Evolutionary conservation across 164 flowering plant species (phyloP).

Genomic region (Saururus chinensis): DNA sequence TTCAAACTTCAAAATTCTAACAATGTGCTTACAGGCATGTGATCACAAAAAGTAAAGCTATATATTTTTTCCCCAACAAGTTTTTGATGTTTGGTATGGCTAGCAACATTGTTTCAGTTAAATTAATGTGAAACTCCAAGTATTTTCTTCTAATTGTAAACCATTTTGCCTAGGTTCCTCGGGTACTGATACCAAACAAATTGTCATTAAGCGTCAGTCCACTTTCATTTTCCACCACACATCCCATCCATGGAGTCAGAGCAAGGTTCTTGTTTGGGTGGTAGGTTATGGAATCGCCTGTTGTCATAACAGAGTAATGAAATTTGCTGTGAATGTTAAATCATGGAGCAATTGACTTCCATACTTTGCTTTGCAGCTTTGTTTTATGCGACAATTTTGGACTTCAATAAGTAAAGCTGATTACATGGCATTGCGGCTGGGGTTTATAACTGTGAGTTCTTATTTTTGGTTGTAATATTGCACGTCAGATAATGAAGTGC

Average conservation of each 20-base stretch:
- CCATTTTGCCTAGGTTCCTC: constrained; percentile 18
- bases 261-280: constrained; percentile 75
- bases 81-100: no score
- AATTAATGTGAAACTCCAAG: not conserved
- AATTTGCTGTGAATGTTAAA: not conserved
- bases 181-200: constrained; percentile 11
- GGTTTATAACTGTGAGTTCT: constrained; percentile 64
- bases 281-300: constrained; percentile 23
- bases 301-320: not conserved
- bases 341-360: not conserved
- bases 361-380: constrained; percentile 41
- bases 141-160: no score
- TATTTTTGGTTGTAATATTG: not conserved
- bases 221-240: constrained; percentile 57
- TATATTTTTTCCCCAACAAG: no score
- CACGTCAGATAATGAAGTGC: no score
- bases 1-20: not conserved
- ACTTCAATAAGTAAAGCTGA: constrained; percentile 70
- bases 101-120: not conserved
- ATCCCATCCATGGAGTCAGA: constrained; percentile 85
- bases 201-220: constrained; percentile 32
- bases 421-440: constrained; percentile 75
- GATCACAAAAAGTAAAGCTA: no score
- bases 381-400: constrained; percentile 82
- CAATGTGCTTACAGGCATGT: not conserved